Evolutionary conservation across 164 flowering plant genomes (phyloP).

Genomic region (Umbellularia californica): DNA sequence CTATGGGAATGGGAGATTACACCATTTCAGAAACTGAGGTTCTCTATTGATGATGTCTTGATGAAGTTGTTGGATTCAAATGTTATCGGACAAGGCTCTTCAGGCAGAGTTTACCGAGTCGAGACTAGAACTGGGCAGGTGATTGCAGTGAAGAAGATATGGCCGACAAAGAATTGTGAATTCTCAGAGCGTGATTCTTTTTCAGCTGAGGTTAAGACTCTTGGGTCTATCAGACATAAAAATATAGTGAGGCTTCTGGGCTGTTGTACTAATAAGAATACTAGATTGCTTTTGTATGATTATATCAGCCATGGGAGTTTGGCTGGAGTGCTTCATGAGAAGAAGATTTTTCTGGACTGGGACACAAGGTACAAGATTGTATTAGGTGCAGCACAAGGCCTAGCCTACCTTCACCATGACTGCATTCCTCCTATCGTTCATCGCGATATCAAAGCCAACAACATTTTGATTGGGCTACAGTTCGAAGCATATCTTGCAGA

Average conservation of each 20-base stretch:
- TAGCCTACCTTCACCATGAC: constrained; percentile 69
- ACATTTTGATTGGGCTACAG: constrained; percentile 51
- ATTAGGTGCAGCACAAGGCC: constrained; percentile 55
- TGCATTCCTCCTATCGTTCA: constrained; percentile 61
- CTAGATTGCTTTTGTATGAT: constrained; percentile 53
- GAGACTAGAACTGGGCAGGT: constrained; percentile 38
- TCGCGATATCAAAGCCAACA: constrained; percentile 58
- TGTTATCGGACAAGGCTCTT: constrained; percentile 52
- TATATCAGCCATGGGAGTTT: constrained; percentile 58
- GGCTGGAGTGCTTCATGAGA: constrained; percentile 47
- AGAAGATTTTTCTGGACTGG: constrained; percentile 44
- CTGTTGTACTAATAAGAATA: constrained; percentile 41
- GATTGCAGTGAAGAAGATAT: constrained; percentile 60
- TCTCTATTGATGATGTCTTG: constrained; percentile 43
- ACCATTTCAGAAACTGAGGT: constrained; percentile 55
- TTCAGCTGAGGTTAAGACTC: constrained; percentile 48
- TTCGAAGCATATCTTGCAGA: constrained; percentile 60
- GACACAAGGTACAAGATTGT: constrained; percentile 50
- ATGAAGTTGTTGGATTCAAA: constrained; percentile 37
- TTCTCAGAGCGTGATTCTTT: constrained; percentile 43
- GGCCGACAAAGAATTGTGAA: constrained; percentile 37
- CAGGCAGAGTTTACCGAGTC: constrained; percentile 58
- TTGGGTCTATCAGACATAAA: constrained; percentile 59
- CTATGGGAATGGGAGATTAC: constrained; percentile 44
- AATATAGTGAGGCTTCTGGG: constrained; percentile 65